Base-by-base conservation (phyloP, 495 filamentous ascomycete genomes). In the Gamarada debralockiae region DNA sequence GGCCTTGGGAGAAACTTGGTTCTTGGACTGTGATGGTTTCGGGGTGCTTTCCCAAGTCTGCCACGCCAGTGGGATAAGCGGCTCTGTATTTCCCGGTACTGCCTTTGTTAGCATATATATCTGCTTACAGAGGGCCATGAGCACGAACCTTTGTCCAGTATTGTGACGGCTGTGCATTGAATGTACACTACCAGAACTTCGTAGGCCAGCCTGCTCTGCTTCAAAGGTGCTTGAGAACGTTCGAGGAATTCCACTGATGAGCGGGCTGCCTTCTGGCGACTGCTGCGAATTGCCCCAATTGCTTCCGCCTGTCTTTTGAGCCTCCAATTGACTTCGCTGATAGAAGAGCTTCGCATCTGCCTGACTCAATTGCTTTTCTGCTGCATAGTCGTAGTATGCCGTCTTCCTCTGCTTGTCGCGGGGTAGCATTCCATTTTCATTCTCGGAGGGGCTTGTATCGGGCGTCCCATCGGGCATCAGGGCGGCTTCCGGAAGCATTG, bases 301-400 rank as follows among this genome's bases (percentile, higher is more conserved):
- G 57, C 68, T 68, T 14, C 66, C 71, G 24, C 70, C 58, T 37
- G 67, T 65, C 57, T 73, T 67, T 47, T 74, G 67, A 17, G 65
- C 70, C 34, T 85, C 80, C 18, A 84, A 70, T 67, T 91, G 87
- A 68, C 89, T 90, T 53, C 90, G 79, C 63, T 96, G 93, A 68
- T 96, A 98, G 73, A 97, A 92, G 24, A 96, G 76, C 66, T 93
- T 97, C 31, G 92, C 89, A 62, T 98, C 92, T 18, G 86, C 79
- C 69, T 97, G 89, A 55, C 83, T 90, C 78, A 92, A 82, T 55
- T 89, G 87, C 62, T 92, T 93, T 66, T 98, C 92, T 52, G 84
- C 83, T n/a, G 87, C 81, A 63, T 87, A 84, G 67, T 93, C 87
- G 67, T 90, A 93, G 57, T 85, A 89, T 6, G 90, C 84, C 2